Base-by-base conservation (phyloP, 2,329 filamentous ascomycete species). In the Penicillium sclerotigenum region DNA sequence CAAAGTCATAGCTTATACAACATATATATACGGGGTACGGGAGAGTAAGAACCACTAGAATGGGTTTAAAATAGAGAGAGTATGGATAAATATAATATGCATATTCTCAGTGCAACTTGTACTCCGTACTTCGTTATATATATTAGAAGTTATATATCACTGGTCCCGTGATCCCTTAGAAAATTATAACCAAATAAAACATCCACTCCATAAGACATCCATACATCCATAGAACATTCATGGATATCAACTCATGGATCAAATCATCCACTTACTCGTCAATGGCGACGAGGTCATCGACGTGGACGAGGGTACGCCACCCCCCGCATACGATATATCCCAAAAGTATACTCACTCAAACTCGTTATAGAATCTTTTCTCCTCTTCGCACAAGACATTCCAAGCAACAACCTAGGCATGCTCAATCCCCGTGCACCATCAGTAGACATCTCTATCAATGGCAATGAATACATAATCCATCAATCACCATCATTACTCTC, bases 401-500 rank as follows among this genome's bases (percentile, higher is more conserved):
- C 88, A 0, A 88, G 88, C 13, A 84, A 86, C 52, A 87, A 91
- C 65, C 85, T 97, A 10, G 94, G 93, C 68, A 94, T 97, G 74
- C 77, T 97, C 60, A 87, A 96, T 71, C 79, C 88, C 16, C 85
- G 83, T 61, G 85, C 89, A 10, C 71, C 81, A 1, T 74, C 77
- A 2, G 72, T 97, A 34, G 83, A 90, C 13, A 70, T 96, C 56
- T 81, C 81, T 33, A 81, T 97, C 58, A 84, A 79, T 52, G 86
- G 81, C 53, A 81, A 80, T 50, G 89, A 96, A 68, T 85, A 91
- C 57, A 83, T 82, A 33, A 87, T 97, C 64, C 82, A 86, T 59
- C 94, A 97, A 73, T 96, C 91, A 1, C 93, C 91, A 0, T 84
- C 86, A 10, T 80, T 97, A 10, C 81, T 99, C 36, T 86, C 86